Base-by-base conservation (phyloP, 495 filamentous ascomycete genomes). In the Pyrenopolyporus hunteri region DNA sequence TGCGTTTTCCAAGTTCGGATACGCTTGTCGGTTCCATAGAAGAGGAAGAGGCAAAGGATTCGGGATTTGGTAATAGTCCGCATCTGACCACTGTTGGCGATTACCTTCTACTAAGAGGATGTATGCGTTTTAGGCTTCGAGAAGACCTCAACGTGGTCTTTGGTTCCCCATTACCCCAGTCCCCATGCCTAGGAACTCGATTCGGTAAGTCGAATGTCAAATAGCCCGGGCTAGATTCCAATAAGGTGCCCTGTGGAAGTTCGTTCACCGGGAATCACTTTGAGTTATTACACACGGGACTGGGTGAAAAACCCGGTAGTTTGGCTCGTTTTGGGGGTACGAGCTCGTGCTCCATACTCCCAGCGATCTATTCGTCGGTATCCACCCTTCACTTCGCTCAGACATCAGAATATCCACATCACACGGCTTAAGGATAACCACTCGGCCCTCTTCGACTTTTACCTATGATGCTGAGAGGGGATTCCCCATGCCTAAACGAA, bases 161-260 rank as follows among this genome's bases (percentile, higher is more conserved):
- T 44, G 51, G 42, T 36, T 6, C 37, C 52, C 57, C 51, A 57
- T 20, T 57, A 4, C 25, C 51, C 52, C 51, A 45, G 49, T 50
- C 31, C 35, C 10, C 37, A 26, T 51, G 22, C 26, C 32, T 19
- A 11, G 13, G 28, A 6, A 19, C 14, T 63, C 33, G 22, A 54
- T 57, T 49, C 40, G 31, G 48, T 46, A 47, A 28, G 39, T 47
- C 60, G 60, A 64, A 26, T 22, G 39, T 47, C 60, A 53, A 64
- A 26, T 22, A 54, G 54, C 16, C 25, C 43, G 54, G 33, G 4
- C 49, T 45, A 55, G 43, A 49, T 44, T 48, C 26, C 23, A 22
- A 23, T 13, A 19, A 57, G 19, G 31, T 22, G 40, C 14, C 17
- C 25, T 53, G 31, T 7, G 45, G 51, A 20, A n/a, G 32, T 51